Evolutionary conservation across 1,284 basidiomycete genomes (phyloP).

Genomic region (Cryptococcus wingfieldii): DNA sequence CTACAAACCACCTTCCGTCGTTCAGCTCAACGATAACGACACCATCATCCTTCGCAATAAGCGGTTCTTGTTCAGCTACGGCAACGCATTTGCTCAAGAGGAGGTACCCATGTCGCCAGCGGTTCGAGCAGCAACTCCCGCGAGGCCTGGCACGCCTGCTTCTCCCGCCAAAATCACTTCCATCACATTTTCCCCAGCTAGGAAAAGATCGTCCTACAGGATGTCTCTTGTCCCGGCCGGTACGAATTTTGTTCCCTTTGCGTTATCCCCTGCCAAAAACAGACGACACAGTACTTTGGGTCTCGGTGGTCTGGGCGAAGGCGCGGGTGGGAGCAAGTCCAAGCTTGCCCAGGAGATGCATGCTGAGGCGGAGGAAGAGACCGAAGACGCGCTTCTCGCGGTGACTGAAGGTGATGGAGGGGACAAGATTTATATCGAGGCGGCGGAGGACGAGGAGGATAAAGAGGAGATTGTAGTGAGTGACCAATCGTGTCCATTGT

Average conservation of each 20-base stretch:
- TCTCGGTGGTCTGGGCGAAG: slow-evolving; percentile 5
- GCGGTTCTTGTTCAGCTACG: slow-evolving; percentile 44
- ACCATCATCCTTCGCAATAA: slow-evolving; percentile 42
- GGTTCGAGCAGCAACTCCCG: neutral
- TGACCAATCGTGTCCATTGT: neutral
- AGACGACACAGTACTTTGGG: slow-evolving; percentile 21
- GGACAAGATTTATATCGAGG: slow-evolving; percentile 41
- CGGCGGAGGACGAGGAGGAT: slow-evolving; percentile 17
- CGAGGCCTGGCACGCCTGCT: neutral
- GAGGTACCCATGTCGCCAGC: slow-evolving; percentile 5
- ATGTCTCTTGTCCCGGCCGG: slow-evolving; percentile 40
- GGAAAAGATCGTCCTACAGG: slow-evolving; percentile 30
- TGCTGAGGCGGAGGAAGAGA: slow-evolving; percentile 10
- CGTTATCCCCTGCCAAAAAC: slow-evolving; percentile 26
- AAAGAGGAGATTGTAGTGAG: slow-evolving; percentile 1
- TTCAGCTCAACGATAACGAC: slow-evolving; percentile 34
- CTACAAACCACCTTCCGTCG: slow-evolving; percentile 21
- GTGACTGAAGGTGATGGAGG: slow-evolving; percentile 38
- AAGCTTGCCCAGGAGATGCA: slow-evolving; percentile 10
- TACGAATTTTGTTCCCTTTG: slow-evolving; percentile 33
- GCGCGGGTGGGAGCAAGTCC: slow-evolving; percentile 3
- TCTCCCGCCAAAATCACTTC: neutral
- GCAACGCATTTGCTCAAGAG: neutral
- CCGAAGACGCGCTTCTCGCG: slow-evolving; percentile 20
- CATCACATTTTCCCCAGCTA: slow-evolving; percentile 1